Conservation (phyloP, 2,329 filamentous ascomycete species). For the Sporothrix dimorphospora region DNA sequence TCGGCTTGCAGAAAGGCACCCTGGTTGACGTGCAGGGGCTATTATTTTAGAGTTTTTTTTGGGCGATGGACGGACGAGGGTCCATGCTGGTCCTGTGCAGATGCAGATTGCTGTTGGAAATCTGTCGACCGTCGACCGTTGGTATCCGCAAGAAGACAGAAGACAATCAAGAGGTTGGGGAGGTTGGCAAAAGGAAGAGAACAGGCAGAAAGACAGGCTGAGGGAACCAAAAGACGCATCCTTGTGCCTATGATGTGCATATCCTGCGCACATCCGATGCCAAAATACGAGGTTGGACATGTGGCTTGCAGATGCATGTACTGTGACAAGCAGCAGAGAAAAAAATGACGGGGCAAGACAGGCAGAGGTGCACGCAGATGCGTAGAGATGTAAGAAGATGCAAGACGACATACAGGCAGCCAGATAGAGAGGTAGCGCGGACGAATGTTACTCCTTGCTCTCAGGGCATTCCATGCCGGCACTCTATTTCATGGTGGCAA, state of each 20-base stretch:
- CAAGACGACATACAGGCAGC: neutral
- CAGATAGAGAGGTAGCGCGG: neutral
- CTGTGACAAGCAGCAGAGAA: neutral
- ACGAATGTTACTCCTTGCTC: neutral
- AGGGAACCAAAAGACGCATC: no score
- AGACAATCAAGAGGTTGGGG: neutral
- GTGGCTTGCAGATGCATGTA: neutral
- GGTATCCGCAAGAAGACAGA: neutral
- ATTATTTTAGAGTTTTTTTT: neutral
- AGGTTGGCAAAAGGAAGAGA: neutral
- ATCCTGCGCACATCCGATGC: neutral
- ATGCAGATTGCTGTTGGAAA: constrained; percentile 8
- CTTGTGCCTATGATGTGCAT: neutral
- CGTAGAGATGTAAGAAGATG: neutral
- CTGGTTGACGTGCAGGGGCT: neutral
- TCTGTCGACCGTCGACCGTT: neutral
- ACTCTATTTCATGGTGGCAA: neutral
- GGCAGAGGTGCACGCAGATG: neutral
- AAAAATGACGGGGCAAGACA: neutral
- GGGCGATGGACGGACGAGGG: neutral
- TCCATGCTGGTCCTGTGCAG: neutral
- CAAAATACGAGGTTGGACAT: neutral
- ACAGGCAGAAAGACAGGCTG: no score
- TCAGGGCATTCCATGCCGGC: neutral
- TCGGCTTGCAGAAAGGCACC: neutral